Evolutionary conservation across 768 basidiomycete species (phyloP), one percentile per base, ranked within the genome.

Genomic region (Hortiboletus campestris): DNA sequence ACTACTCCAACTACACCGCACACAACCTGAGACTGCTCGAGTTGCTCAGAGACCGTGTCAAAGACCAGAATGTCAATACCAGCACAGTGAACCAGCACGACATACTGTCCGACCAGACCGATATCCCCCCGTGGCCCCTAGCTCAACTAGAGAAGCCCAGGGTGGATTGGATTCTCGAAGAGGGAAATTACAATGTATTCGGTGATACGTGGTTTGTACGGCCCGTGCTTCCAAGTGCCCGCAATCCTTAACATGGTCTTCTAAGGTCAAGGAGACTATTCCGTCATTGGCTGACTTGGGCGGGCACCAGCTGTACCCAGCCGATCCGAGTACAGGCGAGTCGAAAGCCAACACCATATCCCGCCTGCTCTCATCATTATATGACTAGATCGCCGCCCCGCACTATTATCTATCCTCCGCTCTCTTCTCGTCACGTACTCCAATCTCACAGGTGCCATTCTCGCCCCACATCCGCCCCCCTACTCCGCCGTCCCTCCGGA

Each of bases 161-260:
- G 43, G 85, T 89, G 14, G 93, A 94, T 65, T 94, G 93, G 92
- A 89, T 96, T 49, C 77, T 91, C 2, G 89, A 94, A 61, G 91
- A 91, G 57, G 87, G 88, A 1, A 77, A 83, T 58, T 96, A 92
- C 68, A 81, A 82, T 49, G 87, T 86, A 16, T 96, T 88, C 72
- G 92, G 91, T n/a, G 90, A 94, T 68, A 80, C 80, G 63, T 96
- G 91, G 89, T 88, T 88, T 83, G 91, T 94, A 75, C 72, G 89
- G 69, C 63, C 19, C 12, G 41, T 48, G 34, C 62, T 46, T 60
- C 29, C 46, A 51, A 32, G 32, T 44, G 42, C 41, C 40, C 60
- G 42, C 62, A 58, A 51, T 49, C 49, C 51, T 60, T 61, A 17
- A 67, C 63, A 16, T 34, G n/a, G 28, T 55, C 42, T 34, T 48